Evolutionary conservation across 75 land plant species (phyloP).

Genomic region (Pinus tabuliformis): DNA sequence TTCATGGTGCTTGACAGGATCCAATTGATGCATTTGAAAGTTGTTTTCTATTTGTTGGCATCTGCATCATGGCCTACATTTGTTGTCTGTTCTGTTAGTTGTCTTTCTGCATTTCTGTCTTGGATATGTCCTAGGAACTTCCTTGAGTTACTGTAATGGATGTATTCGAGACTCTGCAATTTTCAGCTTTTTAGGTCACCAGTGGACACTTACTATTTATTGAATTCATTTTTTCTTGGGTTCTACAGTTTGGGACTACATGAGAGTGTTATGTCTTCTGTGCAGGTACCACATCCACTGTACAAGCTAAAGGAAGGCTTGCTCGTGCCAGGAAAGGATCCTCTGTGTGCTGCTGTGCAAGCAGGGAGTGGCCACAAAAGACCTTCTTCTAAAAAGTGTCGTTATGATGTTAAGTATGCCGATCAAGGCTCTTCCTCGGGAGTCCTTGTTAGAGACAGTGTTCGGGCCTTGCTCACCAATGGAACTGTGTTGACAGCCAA

Average conservation of each 20-base stretch:
- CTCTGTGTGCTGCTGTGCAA: slow-evolving; percentile 24
- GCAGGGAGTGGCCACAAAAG: neutral
- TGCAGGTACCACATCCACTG: slow-evolving; percentile 34
- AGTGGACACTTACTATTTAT: neutral
- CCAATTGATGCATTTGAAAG: too few species aligned
- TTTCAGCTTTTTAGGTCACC: too few species aligned
- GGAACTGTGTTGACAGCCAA: slow-evolving; percentile 9
- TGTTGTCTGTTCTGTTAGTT: too few species aligned
- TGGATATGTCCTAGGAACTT: neutral
- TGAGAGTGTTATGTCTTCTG: neutral
- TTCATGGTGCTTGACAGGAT: too few species aligned
- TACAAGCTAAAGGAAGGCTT: slow-evolving; percentile 22
- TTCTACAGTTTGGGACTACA: too few species aligned
- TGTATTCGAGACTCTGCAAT: neutral
- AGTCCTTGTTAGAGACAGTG: slow-evolving; percentile 23
- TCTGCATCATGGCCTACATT: too few species aligned
- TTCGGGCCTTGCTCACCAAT: slow-evolving; percentile 14
- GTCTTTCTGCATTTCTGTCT: too few species aligned
- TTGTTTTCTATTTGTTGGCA: too few species aligned
- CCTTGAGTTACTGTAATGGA: neutral
- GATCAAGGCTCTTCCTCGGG: slow-evolving; percentile 33
- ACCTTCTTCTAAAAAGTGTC: slow-evolving; percentile 22
- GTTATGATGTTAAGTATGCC: slow-evolving; percentile 36
- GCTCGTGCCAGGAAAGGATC: slow-evolving; percentile 17
- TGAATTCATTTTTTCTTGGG: neutral